Conservation (phyloP, 306 rosid genomes). For the Vigna trinervia region DNA sequence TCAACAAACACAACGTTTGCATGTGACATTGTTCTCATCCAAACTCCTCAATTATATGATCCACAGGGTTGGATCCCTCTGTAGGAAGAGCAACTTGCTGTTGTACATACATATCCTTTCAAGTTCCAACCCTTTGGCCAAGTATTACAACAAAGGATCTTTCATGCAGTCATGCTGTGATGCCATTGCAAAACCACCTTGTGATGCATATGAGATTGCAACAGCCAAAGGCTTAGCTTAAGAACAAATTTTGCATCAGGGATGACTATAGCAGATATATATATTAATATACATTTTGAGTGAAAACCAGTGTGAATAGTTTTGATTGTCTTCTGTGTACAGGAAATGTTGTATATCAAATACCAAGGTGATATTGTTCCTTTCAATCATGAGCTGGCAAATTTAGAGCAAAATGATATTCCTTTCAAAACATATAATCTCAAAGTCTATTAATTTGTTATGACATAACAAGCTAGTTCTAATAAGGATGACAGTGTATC, state of each 20-base stretch:
- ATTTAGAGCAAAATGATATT: constrained; percentile 9
- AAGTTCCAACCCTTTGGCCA: constrained; percentile 32
- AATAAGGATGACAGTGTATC: too few species aligned
- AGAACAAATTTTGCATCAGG: constrained; percentile 28
- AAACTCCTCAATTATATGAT: constrained; percentile 28
- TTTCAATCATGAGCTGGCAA: constrained; percentile 28
- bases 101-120: constrained; percentile 31
- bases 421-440: neutral
- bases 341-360: constrained; percentile 39
- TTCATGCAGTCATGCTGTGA: constrained; percentile 30
- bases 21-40: constrained; percentile 16
- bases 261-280: constrained; percentile 33
- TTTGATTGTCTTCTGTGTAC: constrained; percentile 30
- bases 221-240: constrained; percentile 34
- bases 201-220: constrained; percentile 29
- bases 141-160: constrained; percentile 31
- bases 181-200: constrained; percentile 20
- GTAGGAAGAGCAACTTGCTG: constrained; percentile 50
- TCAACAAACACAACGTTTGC: neutral
- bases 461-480: neutral
- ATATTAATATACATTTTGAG: neutral
- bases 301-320: constrained; percentile 43
- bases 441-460: neutral
- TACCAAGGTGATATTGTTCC: constrained; percentile 33
- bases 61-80: constrained; percentile 88